Evolutionary conservation across 1,284 basidiomycete species (phyloP), one percentile per base, ranked within the genome.

Genomic region (Puccinia triticina): DNA sequence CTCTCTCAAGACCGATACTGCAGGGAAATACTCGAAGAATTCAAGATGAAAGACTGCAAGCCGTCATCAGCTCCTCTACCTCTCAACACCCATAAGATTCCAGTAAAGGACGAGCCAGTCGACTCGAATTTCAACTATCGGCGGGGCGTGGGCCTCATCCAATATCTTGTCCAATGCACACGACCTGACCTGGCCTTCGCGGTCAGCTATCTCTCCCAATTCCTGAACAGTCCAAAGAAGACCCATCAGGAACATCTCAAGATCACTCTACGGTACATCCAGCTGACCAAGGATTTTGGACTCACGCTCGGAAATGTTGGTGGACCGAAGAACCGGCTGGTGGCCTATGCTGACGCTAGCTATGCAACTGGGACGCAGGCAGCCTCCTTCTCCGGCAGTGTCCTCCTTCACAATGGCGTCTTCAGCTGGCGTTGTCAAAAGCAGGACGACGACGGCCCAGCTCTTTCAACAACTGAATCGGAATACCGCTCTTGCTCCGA

Each of bases 91-190:
- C 11, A 5, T 10, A 40, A 32, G 0, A 40, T 32, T 26, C 7
- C 66, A 11, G 18, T 67, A 1, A 12, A 67, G 12, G 5, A 18
- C 4, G 23, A 32, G 0, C 12, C 4, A 0, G 5, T 18, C 5
- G 0, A 14, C 0, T 34, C 66, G 0, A 32, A 40, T 4, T 78
- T 67, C 66, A 67, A 67, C 34, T 67, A 40, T 18, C 14, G 66
- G 1, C 66, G 23, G 0, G 66, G 16, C 14, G 59, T 77, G 0
- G 75, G 57, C 1, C 61, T 50, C 1, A 0, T 77, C 0, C 66
- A 77, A 23, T 77, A 77, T 46, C 75, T 77, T 8, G 57, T 77
- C 5, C 75, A 77, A 32, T 77, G 59, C 43, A 77, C 75, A 1
- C 14, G 59, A 5, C 57, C 59, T 16, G 37, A 77, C 23, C 46